Evolutionary conservation across 2,329 filamentous ascomycete species (phyloP).

Genomic region (Rutstroemia sp.): DNA sequence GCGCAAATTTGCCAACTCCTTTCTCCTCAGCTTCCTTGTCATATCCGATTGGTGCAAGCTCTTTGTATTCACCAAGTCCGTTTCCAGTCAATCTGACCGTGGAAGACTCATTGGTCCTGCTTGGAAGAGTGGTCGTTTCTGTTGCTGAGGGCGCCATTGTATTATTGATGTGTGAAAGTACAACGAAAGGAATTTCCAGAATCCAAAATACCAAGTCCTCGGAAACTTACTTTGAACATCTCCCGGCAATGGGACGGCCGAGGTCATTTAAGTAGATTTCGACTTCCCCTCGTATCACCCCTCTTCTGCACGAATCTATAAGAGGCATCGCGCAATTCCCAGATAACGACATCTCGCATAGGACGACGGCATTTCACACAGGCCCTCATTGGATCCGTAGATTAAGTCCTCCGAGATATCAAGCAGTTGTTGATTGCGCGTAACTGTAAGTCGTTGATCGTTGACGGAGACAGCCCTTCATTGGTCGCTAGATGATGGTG

Average conservation of each 20-base stretch:
- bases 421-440: neutral
- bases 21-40: conserved; percentile 25
- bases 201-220: neutral
- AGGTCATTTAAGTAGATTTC: neutral
- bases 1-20: conserved; percentile 21
- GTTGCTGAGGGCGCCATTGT: conserved; percentile 26
- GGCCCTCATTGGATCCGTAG: neutral
- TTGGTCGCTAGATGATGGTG: conserved; percentile 8
- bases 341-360: conserved; percentile 4
- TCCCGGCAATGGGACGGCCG: neutral
- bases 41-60: conserved; percentile 26
- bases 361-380: neutral
- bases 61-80: conserved; percentile 24
- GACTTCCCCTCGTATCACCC: neutral
- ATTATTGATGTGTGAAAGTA: neutral
- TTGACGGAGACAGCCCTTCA: neutral
- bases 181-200: neutral
- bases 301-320: neutral
- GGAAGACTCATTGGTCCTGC: conserved; percentile 6
- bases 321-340: neutral
- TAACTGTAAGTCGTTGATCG: neutral
- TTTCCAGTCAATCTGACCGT: conserved; percentile 18
- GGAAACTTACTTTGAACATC: neutral
- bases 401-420: neutral
- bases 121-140: conserved; percentile 20